Evolutionary conservation across 208 protist species (phyloP).

Genomic region (Crithidia thermophila): DNA sequence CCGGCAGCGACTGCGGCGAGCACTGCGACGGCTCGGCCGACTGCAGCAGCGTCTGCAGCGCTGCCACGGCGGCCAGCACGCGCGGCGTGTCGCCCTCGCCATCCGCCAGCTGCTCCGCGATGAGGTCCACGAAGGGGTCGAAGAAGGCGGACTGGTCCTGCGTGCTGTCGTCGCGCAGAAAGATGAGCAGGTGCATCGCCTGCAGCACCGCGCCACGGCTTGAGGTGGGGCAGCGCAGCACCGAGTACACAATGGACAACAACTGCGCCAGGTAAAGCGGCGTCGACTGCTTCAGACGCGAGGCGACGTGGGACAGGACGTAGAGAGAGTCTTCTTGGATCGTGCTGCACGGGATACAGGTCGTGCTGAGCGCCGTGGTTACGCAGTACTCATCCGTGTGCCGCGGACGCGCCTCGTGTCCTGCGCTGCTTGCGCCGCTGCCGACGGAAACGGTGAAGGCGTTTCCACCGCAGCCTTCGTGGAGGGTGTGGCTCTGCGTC

Average conservation of each 20-base stretch:
- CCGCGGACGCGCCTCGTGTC: too few species aligned
- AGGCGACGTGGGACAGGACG: conserved; percentile 24
- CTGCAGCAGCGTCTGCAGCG: conserved; percentile 74
- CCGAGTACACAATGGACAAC: conserved; percentile 29
- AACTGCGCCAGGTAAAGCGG: conserved; percentile 31
- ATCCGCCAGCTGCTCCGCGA: conserved; percentile 61
- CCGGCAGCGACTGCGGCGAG: conserved; percentile 35
- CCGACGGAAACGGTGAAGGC: too few species aligned
- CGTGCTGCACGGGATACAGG: conserved; percentile 3
- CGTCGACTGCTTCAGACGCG: conserved; percentile 25
- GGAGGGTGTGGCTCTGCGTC: background rate
- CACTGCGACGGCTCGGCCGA: conserved; percentile 34
- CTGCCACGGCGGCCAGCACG: conserved; percentile 51
- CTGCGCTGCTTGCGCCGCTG: too few species aligned
- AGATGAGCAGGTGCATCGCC: conserved; percentile 61
- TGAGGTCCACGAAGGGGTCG: conserved; percentile 62
- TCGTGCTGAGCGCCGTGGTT: conserved; percentile 24
- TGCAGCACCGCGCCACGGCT: conserved; percentile 51
- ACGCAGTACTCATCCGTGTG: too few species aligned
- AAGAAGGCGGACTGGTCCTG: conserved; percentile 62
- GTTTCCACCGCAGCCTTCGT: too few species aligned
- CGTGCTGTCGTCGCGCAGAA: conserved; percentile 73
- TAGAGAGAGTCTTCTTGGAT: conserved; percentile 29
- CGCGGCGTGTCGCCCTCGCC: conserved; percentile 62
- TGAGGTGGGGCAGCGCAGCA: conserved; percentile 30